Evolutionary conservation across 805 yeast genomes (phyloP), one percentile per base, ranked within the genome.

Genomic region (Ogataea naganishii): DNA sequence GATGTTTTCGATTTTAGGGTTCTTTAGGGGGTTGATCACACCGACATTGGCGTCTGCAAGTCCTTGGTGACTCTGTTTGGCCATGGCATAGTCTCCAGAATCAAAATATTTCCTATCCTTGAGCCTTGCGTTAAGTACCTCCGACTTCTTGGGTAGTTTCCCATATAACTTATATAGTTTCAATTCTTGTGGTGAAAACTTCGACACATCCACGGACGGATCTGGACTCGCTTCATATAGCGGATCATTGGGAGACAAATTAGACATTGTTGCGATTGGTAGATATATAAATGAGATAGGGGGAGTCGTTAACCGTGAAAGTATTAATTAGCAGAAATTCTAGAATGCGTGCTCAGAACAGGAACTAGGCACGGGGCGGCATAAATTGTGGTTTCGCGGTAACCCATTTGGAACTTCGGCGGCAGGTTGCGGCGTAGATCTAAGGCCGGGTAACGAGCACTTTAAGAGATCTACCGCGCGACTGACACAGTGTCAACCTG

Each of bases 1-100:
- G 28, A 75, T 75, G 47, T 68, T 64, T 40, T 72, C 79, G 24
- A 74, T 72, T 35, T 68, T 67, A 4, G 77, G 76, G 35, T 64
- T 66, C 27, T 58, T 60, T 48, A 69, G 45, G 2, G 58, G 44
- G 44, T 58, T 34, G 41, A 51, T 39, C 2, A 50, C 41, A 3
- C 57, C 57, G 16, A 47, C 51, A 17, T 12, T 14, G 8, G 23
- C 15, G 13, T 22, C 24, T 15, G 24, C 15, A 5, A 15, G 49
- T 24, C 42, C 47, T 24, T 23, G 23, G 43, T 55, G 9, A 63
- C 62, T 6, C 84, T 84, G 82, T 51, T 66, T 77, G 43, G 75
- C 81, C 69, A 86, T 70, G 8, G 95, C 95, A 54, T 86, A 86
- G 56, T 86, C 96, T 7, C 96, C 96, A 38, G 94, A 80, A 49